Evolutionary conservation across 1,139 yeast species (phyloP).

Genomic region (Yamadazyma oceani): DNA sequence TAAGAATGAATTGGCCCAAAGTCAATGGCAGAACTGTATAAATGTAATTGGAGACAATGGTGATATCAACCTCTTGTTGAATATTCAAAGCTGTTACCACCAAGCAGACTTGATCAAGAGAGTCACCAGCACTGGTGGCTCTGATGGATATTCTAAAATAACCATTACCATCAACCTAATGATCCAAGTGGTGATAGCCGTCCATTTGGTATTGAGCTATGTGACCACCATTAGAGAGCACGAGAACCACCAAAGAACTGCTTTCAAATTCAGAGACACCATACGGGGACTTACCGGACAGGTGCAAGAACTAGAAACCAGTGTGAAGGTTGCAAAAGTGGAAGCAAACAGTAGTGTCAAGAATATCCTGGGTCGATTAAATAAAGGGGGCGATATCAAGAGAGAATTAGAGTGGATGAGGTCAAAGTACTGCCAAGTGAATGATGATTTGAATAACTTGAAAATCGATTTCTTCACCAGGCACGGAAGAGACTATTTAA

Average conservation of each 20-base stretch:
- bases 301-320: slow-evolving; percentile 4
- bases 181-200: slow-evolving; percentile 16
- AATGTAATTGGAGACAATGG: slow-evolving; percentile 7
- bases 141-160: slow-evolving; percentile 9
- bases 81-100: slow-evolving; percentile 25
- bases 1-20: slow-evolving; percentile 4
- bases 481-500: slow-evolving; percentile 11
- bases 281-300: slow-evolving; percentile 2
- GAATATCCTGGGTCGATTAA: slow-evolving; percentile 17
- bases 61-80: slow-evolving; percentile 23
- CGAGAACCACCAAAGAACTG: not conserved
- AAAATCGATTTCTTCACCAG: slow-evolving; percentile 14
- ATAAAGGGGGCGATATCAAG: slow-evolving; percentile 20
- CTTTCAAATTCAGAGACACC: slow-evolving; percentile 3
- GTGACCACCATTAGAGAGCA: slow-evolving; percentile 5
- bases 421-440: slow-evolving; percentile 8
- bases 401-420: slow-evolving; percentile 15
- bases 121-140: slow-evolving; percentile 5
- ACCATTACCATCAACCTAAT: slow-evolving; percentile 14
- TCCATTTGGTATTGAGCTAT: slow-evolving; percentile 12
- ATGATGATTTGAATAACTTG: slow-evolving; percentile 15
- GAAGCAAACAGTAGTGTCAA: slow-evolving; percentile 10
- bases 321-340: slow-evolving; percentile 1
- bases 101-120: slow-evolving; percentile 20
- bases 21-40: slow-evolving; percentile 12